Percentiles rank a stretch among this genome's conserved stretches.
phyloP scores from a whole-genome alignment of 441 rosid genomes.

The Gossypium laxum region DNA sequence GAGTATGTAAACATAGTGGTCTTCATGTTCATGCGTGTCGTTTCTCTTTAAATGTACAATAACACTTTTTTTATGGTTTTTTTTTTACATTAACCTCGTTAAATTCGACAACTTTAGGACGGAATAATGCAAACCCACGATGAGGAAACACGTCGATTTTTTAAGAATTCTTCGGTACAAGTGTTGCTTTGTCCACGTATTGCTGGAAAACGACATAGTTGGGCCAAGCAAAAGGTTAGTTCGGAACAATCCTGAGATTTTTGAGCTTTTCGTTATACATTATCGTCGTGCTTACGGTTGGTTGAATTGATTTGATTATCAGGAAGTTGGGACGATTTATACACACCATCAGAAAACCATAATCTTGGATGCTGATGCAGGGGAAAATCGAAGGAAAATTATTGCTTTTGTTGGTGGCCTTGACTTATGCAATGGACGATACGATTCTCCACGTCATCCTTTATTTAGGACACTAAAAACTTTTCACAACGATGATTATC shows the following conservation, averaged over 20 bases:
- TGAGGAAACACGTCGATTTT: conserved; percentile 89
- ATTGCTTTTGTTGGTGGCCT: conserved; percentile 95
- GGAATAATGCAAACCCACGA: conserved; percentile 96
- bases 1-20: background rate
- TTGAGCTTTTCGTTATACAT: background rate
- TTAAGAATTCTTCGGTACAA: conserved; percentile 84
- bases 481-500: conserved; percentile 72
- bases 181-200: conserved; percentile 80
- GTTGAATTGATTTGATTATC: conserved; percentile 15
- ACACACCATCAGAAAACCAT: conserved; percentile 96
- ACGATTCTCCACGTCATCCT: conserved; percentile 84
- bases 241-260: background rate
- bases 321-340: conserved; percentile 92
- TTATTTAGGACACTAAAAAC: conserved; percentile 65
- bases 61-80: background rate
- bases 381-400: conserved; percentile 61
- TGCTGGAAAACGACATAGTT: conserved; percentile 85
- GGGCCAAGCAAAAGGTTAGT: conserved; percentile 73
- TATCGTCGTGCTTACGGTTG: background rate
- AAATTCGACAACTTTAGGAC: conserved; percentile 40
- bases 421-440: conserved; percentile 92
- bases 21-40: background rate
- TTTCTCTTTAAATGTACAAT: background rate
- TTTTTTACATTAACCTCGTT: background rate
- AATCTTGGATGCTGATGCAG: conserved; percentile 90